Conservation (phyloP, 805 yeast genomes). For the Wickerhamiella sorbophila region DNA sequence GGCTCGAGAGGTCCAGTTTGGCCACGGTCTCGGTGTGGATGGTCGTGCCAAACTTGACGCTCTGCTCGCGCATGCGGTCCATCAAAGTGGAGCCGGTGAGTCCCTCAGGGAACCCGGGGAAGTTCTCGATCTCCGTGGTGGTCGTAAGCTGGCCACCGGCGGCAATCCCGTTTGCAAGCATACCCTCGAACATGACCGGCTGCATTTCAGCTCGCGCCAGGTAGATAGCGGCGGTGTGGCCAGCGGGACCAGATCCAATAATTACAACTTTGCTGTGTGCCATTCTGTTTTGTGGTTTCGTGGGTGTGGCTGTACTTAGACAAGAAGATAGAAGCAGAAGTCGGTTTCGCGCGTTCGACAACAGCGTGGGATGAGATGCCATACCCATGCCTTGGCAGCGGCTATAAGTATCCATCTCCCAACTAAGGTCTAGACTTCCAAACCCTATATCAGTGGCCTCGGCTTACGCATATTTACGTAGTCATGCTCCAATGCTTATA, state of each 20-base stretch:
- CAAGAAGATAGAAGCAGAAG: conserved; percentile 14
- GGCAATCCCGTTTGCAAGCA: conserved; percentile 94
- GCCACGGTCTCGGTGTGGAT: conserved; percentile 91
- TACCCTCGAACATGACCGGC: conserved; percentile 89
- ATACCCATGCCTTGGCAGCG: not conserved
- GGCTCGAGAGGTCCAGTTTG: conserved; percentile 72
- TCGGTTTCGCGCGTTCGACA: conserved; percentile 7
- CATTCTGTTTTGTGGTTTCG: conserved; percentile 6
- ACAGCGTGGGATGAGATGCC: not conserved
- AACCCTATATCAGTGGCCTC: not conserved
- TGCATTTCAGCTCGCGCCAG: conserved; percentile 91
- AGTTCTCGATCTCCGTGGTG: conserved; percentile 96
- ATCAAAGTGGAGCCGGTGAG: conserved; percentile 75
- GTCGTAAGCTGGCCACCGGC: conserved; percentile 99
- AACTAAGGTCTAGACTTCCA: conserved; percentile 1
- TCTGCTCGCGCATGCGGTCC: conserved; percentile 89
- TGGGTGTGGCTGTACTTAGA: conserved; percentile 4
- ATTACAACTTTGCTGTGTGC: conserved; percentile 25
- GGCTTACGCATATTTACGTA: not conserved
- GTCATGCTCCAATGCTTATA: too few relatives aligned
- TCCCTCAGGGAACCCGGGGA: conserved; percentile 97
- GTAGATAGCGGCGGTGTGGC: conserved; percentile 97
- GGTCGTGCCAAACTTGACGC: conserved; percentile 77
- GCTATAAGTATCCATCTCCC: not conserved
- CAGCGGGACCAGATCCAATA: conserved; percentile 95